Base-by-base conservation (phyloP, 306 rosid species). In the Acacia acuminata region DNA sequence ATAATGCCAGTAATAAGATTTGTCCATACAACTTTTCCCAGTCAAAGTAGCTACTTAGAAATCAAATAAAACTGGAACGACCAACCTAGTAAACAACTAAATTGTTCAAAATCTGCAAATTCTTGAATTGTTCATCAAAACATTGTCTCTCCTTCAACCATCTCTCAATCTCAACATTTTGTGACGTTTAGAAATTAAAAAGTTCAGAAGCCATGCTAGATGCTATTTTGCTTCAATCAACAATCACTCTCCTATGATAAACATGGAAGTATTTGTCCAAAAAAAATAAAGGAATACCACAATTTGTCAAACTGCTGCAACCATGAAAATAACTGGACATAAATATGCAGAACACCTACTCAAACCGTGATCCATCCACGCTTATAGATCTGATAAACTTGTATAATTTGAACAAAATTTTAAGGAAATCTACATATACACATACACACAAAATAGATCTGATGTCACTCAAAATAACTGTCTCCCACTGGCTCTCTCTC, bases 331-430 rank as follows among this genome's bases (percentile, higher is more conserved):
- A 40, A 8, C 47, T 79, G 43, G 48, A 71, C 76, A 81, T 61
- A 76, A 86, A 71, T 60, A 56, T 47, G 88, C 86, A 63, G 87
- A 90, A 94, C 89, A 94, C 99, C 92, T 92, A 96, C 99, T 96
- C 97, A 91, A 96, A 96, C 92, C 99, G 99, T 44, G 89, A 89
- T 87, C 93, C 96, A 80, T 96, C 99, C 99, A 96, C 94, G 96
- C 99, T 94, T 98, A 96, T 96, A 27, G 30, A 27, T 27, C 30
- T 27, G 30, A 27, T 27, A 27, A 27, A 27, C 30, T 27, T 27
- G 30, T 27, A 27, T 27, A 27, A 27, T 27, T 27, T 27, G 30
- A 27, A 27, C 30, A 27, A 27, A 27, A 27, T 27, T 27, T 27
- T 27, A 27, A 27, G 30, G 30, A 27, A 27, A 27, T 27, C 30